Percentiles rank a stretch among this genome's conserved stretches.
These are phyloP conservation scores for Suillus tomentosus DNA, from an alignment of 768 basidiomycete species.

Conservation along the genomic window DNA sequence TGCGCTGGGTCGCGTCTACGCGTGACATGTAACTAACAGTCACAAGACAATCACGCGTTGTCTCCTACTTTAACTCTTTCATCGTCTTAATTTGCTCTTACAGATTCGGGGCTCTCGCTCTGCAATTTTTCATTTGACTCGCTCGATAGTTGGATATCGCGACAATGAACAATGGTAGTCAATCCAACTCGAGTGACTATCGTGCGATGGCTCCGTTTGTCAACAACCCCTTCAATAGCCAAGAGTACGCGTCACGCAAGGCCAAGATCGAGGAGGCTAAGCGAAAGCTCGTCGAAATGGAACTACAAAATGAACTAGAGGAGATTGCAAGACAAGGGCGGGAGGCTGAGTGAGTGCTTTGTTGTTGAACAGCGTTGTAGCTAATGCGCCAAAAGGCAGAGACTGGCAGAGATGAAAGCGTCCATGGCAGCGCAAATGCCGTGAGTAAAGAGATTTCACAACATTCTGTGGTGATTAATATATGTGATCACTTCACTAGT, in stretches of 20 bases:
- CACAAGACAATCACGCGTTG: background rate
- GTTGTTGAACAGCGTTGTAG: conserved; percentile 6
- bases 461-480: background rate
- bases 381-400: conserved; percentile 18
- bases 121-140: background rate
- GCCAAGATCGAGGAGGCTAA: conserved; percentile 6
- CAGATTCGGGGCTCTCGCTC: background rate
- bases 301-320: conserved; percentile 29
- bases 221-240: background rate
- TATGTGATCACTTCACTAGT: background rate
- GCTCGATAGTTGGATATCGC: background rate
- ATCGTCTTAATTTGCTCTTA: background rate
- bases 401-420: conserved; percentile 18
- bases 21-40: conserved; percentile 6
- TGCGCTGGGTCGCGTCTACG: conserved; percentile 5
- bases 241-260: conserved; percentile 2
- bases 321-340: conserved; percentile 44
- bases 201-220: background rate
- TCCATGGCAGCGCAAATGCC: background rate
- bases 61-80: background rate
- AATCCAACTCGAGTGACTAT: background rate
- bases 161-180: background rate
- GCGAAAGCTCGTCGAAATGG: background rate
- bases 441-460: background rate
- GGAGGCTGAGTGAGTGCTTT: conserved; percentile 43